phyloP scores from a whole-genome alignment of 1,284 basidiomycete species.

The Ceratobasidium theobromae region DNA sequence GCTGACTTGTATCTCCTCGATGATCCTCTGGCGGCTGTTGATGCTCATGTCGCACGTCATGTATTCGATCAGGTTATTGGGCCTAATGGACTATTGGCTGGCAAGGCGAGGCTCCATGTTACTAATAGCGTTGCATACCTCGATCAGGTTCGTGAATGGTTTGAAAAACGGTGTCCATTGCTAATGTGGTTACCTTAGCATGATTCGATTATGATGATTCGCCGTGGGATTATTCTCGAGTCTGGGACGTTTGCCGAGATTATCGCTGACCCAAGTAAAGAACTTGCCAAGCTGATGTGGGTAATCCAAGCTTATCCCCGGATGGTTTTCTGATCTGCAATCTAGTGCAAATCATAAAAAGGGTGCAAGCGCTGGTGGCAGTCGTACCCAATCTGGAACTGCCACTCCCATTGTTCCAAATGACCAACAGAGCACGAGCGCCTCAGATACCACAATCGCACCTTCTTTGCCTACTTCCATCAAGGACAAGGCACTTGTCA shows the following conservation, averaged over 20 bases:
- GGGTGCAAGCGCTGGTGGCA: neutral
- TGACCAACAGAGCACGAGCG: slow-evolving; percentile 36
- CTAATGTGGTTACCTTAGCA: slow-evolving; percentile 54
- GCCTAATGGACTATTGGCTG: slow-evolving; percentile 79
- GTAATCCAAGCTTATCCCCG: slow-evolving; percentile 40
- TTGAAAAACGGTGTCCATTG: neutral
- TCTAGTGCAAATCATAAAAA: slow-evolving; percentile 25
- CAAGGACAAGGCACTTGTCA: neutral
- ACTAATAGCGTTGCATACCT: slow-evolving; percentile 89
- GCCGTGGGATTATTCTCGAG: slow-evolving; percentile 84
- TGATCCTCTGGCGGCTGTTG: slow-evolving; percentile 60
- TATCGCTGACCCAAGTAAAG: slow-evolving; percentile 63
- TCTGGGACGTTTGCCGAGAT: slow-evolving; percentile 67
- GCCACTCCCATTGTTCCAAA: slow-evolving; percentile 41
- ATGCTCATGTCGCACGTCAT: slow-evolving; percentile 73
- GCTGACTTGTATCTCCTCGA: slow-evolving; percentile 59
- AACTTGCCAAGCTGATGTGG: slow-evolving; percentile 81
- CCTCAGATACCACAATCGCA: neutral
- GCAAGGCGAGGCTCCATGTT: slow-evolving; percentile 85
- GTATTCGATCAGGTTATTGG: slow-evolving; percentile 85
- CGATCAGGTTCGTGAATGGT: slow-evolving; percentile 4
- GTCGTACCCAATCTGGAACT: slow-evolving; percentile 33
- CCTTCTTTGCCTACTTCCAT: neutral
- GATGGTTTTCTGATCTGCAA: slow-evolving; percentile 18
- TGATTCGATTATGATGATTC: slow-evolving; percentile 78